phyloP scores from a whole-genome alignment of 495 filamentous ascomycete genomes.

The Aspergillus egyptiacus region DNA sequence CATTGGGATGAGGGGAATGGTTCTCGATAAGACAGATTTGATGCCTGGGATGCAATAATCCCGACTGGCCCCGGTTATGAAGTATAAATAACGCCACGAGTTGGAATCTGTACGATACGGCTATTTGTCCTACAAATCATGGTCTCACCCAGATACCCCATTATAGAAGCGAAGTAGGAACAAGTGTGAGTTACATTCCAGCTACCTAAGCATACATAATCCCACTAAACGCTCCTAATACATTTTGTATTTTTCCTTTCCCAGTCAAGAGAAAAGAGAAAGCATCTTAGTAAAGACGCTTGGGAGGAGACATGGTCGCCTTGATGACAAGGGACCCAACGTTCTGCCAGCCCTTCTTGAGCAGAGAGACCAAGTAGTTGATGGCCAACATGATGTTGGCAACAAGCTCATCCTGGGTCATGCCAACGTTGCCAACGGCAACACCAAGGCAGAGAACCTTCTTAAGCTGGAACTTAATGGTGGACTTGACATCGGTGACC shows the following conservation, averaged over 20 bases:
- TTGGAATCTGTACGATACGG: too few relatives aligned
- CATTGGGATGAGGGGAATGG: conserved; percentile 73
- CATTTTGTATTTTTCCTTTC: background rate
- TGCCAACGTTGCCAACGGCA: conserved; percentile 94
- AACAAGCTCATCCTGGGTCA: conserved; percentile 93
- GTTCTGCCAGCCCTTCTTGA: conserved; percentile 99
- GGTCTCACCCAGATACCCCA: too few relatives aligned
- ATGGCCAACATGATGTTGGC: conserved; percentile 97
- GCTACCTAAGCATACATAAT: conserved; percentile 29
- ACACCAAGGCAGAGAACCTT: conserved; percentile 99
- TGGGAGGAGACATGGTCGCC: conserved; percentile 97
- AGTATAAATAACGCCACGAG: too few relatives aligned
- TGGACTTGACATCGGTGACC: conserved; percentile 98
- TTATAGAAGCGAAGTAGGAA: conserved; percentile 7
- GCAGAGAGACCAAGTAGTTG: conserved; percentile 97
- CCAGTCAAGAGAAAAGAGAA: conserved; percentile 24
- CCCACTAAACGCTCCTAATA: conserved; percentile 26
- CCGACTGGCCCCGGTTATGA: too few relatives aligned
- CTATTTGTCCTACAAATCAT: too few relatives aligned
- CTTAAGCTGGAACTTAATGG: conserved; percentile 99
- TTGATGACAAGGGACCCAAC: conserved; percentile 98
- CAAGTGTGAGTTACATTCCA: conserved; percentile 33
- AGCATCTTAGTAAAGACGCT: conserved; percentile 80
- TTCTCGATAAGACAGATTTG: conserved; percentile 76
- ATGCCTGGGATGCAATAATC: conserved; percentile 83